Evolutionary conservation across 805 yeast genomes (phyloP).

Genomic region (Kazachstania africana): DNA sequence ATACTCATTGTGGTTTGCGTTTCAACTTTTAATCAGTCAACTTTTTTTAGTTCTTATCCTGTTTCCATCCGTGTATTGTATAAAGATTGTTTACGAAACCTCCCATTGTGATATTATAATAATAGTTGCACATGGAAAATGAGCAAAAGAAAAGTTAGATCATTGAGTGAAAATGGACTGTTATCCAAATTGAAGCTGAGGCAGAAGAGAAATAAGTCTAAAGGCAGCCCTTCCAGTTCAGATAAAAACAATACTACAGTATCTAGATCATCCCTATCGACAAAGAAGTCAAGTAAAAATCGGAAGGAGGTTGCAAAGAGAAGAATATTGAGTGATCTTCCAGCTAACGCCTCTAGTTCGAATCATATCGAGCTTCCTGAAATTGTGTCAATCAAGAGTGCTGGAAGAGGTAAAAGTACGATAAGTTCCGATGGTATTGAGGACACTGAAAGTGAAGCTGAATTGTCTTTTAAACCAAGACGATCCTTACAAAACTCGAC

Average conservation of each 20-base stretch:
- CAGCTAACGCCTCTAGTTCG: not conserved
- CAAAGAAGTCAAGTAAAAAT: slow-evolving; percentile 7
- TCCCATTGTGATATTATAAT: too few relatives aligned
- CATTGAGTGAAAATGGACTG: not conserved
- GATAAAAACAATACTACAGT: not conserved
- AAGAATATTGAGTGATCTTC: slow-evolving; percentile 5
- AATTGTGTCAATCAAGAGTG: slow-evolving; percentile 14
- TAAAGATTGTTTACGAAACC: too few relatives aligned
- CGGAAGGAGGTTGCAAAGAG: slow-evolving; percentile 14
- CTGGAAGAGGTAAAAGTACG: slow-evolving; percentile 6
- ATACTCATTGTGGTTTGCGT: too few relatives aligned
- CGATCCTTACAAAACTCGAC: slow-evolving; percentile 16
- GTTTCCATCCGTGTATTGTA: too few relatives aligned
- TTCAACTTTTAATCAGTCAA: too few relatives aligned
- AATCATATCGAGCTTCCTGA: slow-evolving; percentile 16
- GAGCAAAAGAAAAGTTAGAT: not conserved
- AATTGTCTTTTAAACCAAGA: slow-evolving; percentile 7
- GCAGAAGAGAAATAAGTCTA: not conserved
- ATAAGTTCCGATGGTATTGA: not conserved
- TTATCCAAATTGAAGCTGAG: not conserved
- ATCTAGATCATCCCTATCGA: slow-evolving; percentile 6
- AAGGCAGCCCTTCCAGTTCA: not conserved
- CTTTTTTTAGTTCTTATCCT: too few relatives aligned
- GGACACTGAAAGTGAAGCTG: slow-evolving; percentile 2
- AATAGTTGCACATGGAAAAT: too few relatives aligned